Conservation (phyloP, 768 basidiomycete species). For the Tulasnella sp. region DNA sequence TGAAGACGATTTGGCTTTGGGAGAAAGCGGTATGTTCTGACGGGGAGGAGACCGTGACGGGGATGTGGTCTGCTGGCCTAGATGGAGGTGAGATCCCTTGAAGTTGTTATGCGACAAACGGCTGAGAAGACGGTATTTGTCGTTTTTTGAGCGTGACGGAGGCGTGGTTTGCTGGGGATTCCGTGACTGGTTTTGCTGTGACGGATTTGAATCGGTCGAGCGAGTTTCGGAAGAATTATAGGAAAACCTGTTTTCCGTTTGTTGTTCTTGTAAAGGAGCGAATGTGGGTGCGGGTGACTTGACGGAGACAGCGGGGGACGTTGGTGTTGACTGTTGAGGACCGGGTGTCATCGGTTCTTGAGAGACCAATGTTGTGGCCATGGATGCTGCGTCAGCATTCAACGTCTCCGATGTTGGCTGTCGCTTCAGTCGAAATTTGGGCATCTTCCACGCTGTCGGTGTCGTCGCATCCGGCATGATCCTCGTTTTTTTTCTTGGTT, state of each 20-base stretch:
- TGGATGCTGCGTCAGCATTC: too few species aligned
- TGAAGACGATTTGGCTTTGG: slow-evolving; percentile 8
- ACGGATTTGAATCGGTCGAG: slow-evolving; percentile 49
- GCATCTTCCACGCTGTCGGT: too few species aligned
- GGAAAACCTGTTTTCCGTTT: slow-evolving; percentile 60
- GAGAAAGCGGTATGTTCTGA: not conserved
- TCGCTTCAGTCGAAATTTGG: too few species aligned
- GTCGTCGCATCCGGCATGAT: too few species aligned
- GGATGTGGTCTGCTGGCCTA: slow-evolving; percentile 8
- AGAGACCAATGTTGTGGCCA: too few species aligned
- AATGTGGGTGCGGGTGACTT: too few species aligned
- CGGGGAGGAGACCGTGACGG: not conserved
- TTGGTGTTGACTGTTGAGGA: too few species aligned
- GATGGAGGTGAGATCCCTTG: not conserved
- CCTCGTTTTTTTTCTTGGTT: too few species aligned
- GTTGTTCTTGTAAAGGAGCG: too few species aligned
- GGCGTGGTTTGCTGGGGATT: slow-evolving; percentile 1
- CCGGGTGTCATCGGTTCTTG: too few species aligned
- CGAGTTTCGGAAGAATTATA: slow-evolving; percentile 67
- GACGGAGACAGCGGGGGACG: too few species aligned
- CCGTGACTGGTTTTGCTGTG: slow-evolving; percentile 6
- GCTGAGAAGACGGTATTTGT: slow-evolving; percentile 13
- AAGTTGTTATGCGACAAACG: slow-evolving; percentile 10
- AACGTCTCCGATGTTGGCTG: too few species aligned
- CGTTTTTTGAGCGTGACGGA: slow-evolving; percentile 11